Evolutionary conservation across 768 basidiomycete genomes (phyloP).

Genomic region (Psilocybe sp.): DNA sequence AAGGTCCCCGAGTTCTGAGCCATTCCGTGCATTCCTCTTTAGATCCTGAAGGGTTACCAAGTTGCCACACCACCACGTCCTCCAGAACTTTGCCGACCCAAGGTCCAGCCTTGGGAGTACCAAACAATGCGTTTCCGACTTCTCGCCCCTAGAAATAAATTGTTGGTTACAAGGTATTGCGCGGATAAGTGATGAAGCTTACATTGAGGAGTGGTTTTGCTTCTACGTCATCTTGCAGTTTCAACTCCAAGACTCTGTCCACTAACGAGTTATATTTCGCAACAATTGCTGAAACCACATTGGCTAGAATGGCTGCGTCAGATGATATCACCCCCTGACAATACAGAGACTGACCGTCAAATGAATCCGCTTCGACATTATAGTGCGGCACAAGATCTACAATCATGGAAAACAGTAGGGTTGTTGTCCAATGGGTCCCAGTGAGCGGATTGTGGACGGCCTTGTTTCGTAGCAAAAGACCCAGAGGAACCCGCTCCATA

Average conservation of each 20-base stretch:
- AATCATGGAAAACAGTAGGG: conserved; percentile 72
- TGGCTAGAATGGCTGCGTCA: conserved; percentile 28
- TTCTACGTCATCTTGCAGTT: conserved; percentile 59
- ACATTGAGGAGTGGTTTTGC: conserved; percentile 78
- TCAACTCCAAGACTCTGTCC: conserved; percentile 56
- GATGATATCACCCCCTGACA: background rate
- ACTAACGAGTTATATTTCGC: conserved; percentile 66
- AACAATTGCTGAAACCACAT: conserved; percentile 46
- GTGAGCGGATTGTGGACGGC: conserved; percentile 59
- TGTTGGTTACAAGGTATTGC: background rate
- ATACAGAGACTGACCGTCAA: conserved; percentile 40
- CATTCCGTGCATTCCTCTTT: conserved; percentile 69
- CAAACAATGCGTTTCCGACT: conserved; percentile 47
- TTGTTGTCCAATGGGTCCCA: conserved; percentile 68
- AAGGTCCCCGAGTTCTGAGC: conserved; percentile 55
- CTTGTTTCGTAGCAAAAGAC: conserved; percentile 66
- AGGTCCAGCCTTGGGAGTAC: conserved; percentile 56
- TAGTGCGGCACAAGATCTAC: conserved; percentile 65
- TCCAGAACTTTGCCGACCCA: conserved; percentile 65
- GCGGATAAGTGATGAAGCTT: conserved; percentile 24
- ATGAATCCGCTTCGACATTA: conserved; percentile 31
- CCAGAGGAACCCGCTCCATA: conserved; percentile 32
- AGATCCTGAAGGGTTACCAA: conserved; percentile 66
- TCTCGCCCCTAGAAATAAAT: conserved; percentile 61
- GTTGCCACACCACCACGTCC: conserved; percentile 82